These are phyloP conservation scores for Amanita pseudoporphyria DNA, from an alignment of 768 basidiomycete genomes.

Conservation along the genomic window DNA sequence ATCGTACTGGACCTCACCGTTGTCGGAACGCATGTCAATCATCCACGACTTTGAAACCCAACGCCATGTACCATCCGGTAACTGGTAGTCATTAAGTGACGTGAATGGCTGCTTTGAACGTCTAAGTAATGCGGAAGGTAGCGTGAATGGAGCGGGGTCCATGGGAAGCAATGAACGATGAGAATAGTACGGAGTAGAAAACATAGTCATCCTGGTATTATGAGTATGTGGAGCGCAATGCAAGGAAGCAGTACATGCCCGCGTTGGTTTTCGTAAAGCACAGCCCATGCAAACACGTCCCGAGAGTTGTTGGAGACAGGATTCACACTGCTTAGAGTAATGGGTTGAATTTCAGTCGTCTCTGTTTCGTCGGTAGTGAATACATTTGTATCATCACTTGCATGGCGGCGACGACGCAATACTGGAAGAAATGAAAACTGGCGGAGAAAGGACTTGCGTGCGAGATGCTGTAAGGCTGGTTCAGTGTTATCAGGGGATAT, in stretches of 20 bases:
- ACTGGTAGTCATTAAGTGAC: conserved; percentile 52
- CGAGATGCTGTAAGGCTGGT: conserved; percentile 36
- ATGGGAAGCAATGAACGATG: conserved; percentile 54
- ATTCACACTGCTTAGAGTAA: conserved; percentile 22
- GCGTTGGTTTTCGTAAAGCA: conserved; percentile 76
- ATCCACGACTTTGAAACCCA: conserved; percentile 81
- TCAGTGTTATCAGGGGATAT: conserved; percentile 35
- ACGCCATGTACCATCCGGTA: conserved; percentile 73
- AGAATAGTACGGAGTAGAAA: conserved; percentile 69
- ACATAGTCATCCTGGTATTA: conserved; percentile 44
- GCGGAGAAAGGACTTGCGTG: conserved; percentile 20
- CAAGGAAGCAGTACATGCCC: conserved; percentile 30
- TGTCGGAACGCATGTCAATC: conserved; percentile 79
- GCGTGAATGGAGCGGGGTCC: conserved; percentile 69
- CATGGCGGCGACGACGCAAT: conserved; percentile 13
- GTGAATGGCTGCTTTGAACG: conserved; percentile 44
- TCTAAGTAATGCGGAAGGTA: conserved; percentile 32
- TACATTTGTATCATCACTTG: not conserved
- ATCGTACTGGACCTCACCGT: conserved; percentile 68
- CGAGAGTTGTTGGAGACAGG: conserved; percentile 20
- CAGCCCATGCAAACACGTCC: conserved; percentile 67
- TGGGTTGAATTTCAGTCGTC: conserved; percentile 11
- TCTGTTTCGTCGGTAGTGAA: not conserved
- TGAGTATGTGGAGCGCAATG: not conserved
- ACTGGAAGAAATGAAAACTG: conserved; percentile 24